phyloP scores from a whole-genome alignment of 176 grass and related monocot species.

The Bonia amplexicaulis region DNA sequence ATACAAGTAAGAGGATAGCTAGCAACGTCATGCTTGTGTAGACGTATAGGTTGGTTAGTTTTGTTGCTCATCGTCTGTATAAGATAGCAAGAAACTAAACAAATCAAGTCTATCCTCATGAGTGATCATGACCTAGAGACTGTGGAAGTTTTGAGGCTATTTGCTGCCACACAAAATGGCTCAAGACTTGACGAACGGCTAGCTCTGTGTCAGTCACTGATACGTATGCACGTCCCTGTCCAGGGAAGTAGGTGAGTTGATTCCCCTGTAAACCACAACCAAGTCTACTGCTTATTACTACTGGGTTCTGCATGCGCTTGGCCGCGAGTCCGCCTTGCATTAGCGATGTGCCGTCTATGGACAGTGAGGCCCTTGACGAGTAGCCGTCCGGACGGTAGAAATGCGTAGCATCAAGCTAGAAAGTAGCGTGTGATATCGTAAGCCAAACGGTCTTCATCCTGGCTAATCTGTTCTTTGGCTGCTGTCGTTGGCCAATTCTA shows the following conservation, averaged over 20 bases:
- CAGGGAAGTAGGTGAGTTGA: constrained; percentile 21
- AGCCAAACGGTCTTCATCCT: neutral
- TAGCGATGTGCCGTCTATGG: neutral
- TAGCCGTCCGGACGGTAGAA: constrained; percentile 2
- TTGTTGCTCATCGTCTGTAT: too few species aligned
- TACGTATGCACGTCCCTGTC: constrained; percentile 9
- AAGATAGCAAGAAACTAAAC: too few species aligned
- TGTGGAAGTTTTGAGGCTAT: neutral
- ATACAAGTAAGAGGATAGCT: too few species aligned
- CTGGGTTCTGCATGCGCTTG: neutral
- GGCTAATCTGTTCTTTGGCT: neutral
- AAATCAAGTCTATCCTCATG: too few species aligned
- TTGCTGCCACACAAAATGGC: neutral
- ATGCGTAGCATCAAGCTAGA: neutral
- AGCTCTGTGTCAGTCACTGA: neutral
- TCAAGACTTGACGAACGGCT: neutral
- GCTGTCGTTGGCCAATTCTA: neutral
- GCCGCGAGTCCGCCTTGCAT: neutral
- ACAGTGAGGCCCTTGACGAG: neutral
- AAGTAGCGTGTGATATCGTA: neutral
- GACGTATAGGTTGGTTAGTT: too few species aligned
- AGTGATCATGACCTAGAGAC: neutral
- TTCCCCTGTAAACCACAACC: neutral
- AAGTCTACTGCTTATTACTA: neutral
- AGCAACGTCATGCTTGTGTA: too few species aligned